Base-by-base conservation (phyloP, 441 rosid species). In the Populus hybrid region DNA sequence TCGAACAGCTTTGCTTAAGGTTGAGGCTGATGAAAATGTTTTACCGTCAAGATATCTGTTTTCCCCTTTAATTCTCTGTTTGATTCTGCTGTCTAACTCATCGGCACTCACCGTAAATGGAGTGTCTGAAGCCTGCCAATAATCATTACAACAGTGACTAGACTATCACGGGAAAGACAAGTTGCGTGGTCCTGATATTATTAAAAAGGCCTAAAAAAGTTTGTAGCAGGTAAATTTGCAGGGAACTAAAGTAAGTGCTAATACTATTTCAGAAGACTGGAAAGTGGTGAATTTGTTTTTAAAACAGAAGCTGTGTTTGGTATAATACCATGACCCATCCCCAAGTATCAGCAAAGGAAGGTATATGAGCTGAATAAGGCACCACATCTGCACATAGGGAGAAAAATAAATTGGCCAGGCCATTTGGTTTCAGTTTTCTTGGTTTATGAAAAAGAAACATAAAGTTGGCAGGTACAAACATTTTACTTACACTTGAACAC, bases 321-420 rank as follows among this genome's bases (percentile, higher is more conserved):
- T 42, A 72, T 50, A 24, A 10, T 88, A 89, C 93, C 93, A 90
- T 88, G 80, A 90, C 81, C 93, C 93, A 90, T 80, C 93, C 93
- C 91, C 93, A 90, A 4, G 89, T 87, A 79, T 90, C 93, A 80
- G 93, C 93, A 82, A 61, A 90, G 65, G 91, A 90, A 42, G 91
- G 93, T 78, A 90, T 81, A 70, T 90, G 91, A 80, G 91, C 91
- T 21, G 90, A 82, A 69, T 85, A 88, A n/a, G 91, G 85, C 76
- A 87, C 91, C 11, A 84, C 91, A 82, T 90, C 93, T 87, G 91
- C 85, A 76, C 21, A 59, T 3, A 0, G 21, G 16, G 7, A 30
- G 3, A 30, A 30, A 30, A 53, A 26, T 26, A 26, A 53, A 5
- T 53, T 53, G 61, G n/a, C 61, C n/a, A 53, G 7, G n/a, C 61